These are phyloP conservation scores for Pyricularia grisea DNA, from an alignment of 2,329 filamentous ascomycete species.

Conservation along the genomic window DNA sequence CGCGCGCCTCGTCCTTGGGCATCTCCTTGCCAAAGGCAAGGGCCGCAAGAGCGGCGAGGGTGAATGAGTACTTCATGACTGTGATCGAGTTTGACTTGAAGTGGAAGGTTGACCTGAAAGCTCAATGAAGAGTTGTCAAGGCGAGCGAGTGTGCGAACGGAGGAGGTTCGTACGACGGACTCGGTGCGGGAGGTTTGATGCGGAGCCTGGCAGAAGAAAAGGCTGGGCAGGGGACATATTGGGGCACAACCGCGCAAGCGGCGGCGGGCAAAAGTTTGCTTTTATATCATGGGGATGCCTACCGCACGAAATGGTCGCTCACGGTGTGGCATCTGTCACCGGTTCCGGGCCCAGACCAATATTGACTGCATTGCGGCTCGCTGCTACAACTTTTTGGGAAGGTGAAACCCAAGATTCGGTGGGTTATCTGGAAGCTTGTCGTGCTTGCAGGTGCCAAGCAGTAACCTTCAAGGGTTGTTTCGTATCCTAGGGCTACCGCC, in stretches of 20 bases:
- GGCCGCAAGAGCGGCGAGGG: not conserved
- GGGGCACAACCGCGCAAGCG: not conserved
- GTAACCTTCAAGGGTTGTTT: not conserved
- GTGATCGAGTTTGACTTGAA: not conserved
- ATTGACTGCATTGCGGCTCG: not conserved
- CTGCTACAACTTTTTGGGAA: not conserved
- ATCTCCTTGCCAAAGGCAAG: slow-evolving; percentile 2
- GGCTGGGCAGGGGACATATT: not conserved
- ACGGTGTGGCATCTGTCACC: not conserved
- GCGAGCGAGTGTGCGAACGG: not conserved
- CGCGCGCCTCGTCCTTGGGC: slow-evolving; percentile 3
- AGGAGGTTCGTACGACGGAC: not conserved
- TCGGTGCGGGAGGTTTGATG: not conserved
- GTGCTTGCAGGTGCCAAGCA: not conserved
- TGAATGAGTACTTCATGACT: not conserved
- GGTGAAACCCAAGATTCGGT: not conserved
- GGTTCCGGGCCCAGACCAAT: not conserved
- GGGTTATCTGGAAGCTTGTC: not conserved
- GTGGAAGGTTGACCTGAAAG: not conserved
- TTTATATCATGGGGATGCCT: not conserved
- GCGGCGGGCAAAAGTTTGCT: not conserved
- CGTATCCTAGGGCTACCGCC: not conserved
- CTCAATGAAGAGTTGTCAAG: not conserved
- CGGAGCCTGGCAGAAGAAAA: not conserved
- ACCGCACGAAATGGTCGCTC: not conserved